Evolutionary conservation across 2,329 filamentous ascomycete species (phyloP).

Genomic region (Lasiodiplodia citricola): DNA sequence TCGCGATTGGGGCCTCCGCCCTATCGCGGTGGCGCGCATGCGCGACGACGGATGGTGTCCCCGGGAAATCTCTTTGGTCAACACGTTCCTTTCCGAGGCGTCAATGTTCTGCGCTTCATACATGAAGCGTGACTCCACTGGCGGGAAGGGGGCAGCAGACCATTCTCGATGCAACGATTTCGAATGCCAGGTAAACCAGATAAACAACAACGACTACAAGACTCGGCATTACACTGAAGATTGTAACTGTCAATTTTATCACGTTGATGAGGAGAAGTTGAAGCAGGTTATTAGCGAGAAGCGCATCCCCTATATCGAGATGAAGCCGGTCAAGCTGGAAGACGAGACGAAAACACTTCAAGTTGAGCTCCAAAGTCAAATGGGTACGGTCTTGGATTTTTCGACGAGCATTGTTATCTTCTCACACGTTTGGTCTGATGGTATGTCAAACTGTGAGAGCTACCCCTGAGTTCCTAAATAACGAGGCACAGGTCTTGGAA

Average conservation of each 20-base stretch:
- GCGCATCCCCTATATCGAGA: neutral
- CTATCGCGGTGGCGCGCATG: neutral
- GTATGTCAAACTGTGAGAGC: neutral
- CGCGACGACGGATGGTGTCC: neutral
- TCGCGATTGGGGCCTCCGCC: neutral
- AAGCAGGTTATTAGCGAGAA: neutral
- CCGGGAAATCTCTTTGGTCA: neutral
- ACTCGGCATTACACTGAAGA: neutral
- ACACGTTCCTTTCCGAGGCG: neutral
- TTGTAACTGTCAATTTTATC: neutral
- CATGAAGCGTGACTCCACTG: neutral
- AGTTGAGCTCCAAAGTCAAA: neutral
- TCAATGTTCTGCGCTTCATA: neutral
- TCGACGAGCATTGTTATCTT: neutral
- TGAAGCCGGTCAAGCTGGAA: neutral
- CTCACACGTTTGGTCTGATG: neutral
- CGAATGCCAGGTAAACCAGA: neutral
- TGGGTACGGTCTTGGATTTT: neutral
- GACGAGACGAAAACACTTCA: neutral
- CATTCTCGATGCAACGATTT: neutral
- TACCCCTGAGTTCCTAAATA: neutral
- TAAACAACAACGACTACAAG: neutral
- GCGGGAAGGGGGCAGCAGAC: neutral
- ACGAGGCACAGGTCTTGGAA: neutral
- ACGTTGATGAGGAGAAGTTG: neutral